Evolutionary conservation across 1,139 yeast species (phyloP).

Genomic region (Kodamaea derodonti): DNA sequence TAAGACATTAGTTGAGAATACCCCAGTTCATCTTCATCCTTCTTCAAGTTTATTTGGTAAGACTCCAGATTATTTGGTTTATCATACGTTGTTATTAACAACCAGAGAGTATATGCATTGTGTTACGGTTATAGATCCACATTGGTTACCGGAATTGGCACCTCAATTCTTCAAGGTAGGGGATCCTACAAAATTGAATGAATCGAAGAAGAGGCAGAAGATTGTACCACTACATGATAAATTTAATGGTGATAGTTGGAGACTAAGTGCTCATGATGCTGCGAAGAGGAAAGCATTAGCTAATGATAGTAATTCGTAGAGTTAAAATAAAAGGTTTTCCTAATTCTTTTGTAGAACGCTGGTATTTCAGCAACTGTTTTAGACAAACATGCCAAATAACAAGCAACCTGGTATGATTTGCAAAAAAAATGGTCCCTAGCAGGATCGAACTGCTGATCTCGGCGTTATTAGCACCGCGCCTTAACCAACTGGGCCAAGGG

Average conservation of each 20-base stretch:
- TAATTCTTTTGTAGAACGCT: too few relatives aligned
- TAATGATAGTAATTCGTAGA: conserved; percentile 6
- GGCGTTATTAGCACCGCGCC: conserved; percentile 43
- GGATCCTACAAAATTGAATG: conserved; percentile 34
- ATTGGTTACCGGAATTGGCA: conserved; percentile 82
- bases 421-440: conserved; percentile 28
- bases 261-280: conserved; percentile 36
- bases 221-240: conserved; percentile 55
- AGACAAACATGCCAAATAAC: too few relatives aligned
- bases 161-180: conserved; percentile 78
- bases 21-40: conserved; percentile 85
- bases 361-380: too few relatives aligned
- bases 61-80: conserved; percentile 73
- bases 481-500: conserved; percentile 41
- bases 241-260: conserved; percentile 46
- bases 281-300: conserved; percentile 31
- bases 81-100: conserved; percentile 79
- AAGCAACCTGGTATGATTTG: too few relatives aligned
- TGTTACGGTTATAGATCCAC: conserved; percentile 75
- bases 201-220: conserved; percentile 31
- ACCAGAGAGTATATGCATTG: conserved; percentile 91
- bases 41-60: conserved; percentile 77
- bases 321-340: conserved; percentile 2
- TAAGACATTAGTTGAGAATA: conserved; percentile 70
- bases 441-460: conserved; percentile 36